Conservation (phyloP, 805 yeast genomes). For the Yarrowia sp. region DNA sequence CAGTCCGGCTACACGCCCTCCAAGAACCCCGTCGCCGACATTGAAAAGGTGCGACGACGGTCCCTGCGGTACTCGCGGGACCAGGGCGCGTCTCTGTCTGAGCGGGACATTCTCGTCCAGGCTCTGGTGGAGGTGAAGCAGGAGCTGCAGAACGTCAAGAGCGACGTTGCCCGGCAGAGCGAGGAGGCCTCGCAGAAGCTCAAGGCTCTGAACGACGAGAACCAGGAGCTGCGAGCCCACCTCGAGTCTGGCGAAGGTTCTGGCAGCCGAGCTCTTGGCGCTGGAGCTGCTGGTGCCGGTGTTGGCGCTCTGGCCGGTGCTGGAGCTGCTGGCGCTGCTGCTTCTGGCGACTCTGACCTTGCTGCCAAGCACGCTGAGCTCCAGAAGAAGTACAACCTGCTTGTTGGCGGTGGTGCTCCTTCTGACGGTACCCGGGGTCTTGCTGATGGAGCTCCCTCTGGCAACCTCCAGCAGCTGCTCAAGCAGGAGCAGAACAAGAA, state of each 20-base stretch:
- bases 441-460: constrained; percentile 14
- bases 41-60: constrained; percentile 45
- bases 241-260: constrained; percentile 5
- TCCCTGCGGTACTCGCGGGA: constrained; percentile 47
- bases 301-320: constrained; percentile 32
- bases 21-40: constrained; percentile 46
- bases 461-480: constrained; percentile 7
- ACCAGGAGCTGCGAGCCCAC: constrained; percentile 42
- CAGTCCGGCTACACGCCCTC: constrained; percentile 46
- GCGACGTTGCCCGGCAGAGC: constrained; percentile 44
- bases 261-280: constrained; percentile 11
- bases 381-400: constrained; percentile 42
- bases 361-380: constrained; percentile 36
- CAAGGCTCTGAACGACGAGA: constrained; percentile 42
- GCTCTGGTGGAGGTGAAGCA: constrained; percentile 45
- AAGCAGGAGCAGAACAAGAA: constrained; percentile 41
- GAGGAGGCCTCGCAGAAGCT: constrained; percentile 45
- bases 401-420: constrained; percentile 20
- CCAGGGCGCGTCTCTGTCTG: constrained; percentile 42
- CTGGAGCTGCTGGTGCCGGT: constrained; percentile 36
- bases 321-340: constrained; percentile 33
- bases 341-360: constrained; percentile 18
- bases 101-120: constrained; percentile 45
- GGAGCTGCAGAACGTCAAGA: constrained; percentile 45
- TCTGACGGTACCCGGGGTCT: not conserved